A percentile compares a stretch with the other conserved stretches of the same genome.
Conservation (phyloP, 768 basidiomycete species). For the Rhodotorula kratochvilovae region DNA sequence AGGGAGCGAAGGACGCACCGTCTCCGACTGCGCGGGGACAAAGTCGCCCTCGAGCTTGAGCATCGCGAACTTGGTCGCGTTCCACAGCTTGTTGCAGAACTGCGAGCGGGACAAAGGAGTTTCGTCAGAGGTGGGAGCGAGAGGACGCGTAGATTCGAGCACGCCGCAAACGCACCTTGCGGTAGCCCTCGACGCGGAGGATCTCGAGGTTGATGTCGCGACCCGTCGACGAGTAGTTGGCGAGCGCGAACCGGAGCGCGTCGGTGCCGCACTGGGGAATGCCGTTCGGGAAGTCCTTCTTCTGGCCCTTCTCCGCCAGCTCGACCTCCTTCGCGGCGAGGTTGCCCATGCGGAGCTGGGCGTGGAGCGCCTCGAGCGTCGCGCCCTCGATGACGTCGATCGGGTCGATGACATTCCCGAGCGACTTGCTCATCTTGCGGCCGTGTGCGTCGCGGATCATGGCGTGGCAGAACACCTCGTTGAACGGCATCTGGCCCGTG, state of each 20-base stretch:
- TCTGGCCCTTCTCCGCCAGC: conserved; percentile 90
- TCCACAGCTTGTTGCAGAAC: conserved; percentile 99
- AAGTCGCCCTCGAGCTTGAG: conserved; percentile 84
- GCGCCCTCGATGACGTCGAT: conserved; percentile 88
- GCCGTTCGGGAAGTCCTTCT: conserved; percentile 98
- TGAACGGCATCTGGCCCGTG: conserved; percentile 87
- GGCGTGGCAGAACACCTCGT: conserved; percentile 92
- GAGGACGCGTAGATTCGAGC: too few relatives aligned
- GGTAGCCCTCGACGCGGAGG: conserved; percentile 89
- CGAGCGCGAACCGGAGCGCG: conserved; percentile 88
- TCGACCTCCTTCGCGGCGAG: conserved; percentile 85
- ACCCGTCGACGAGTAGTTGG: conserved; percentile 87
- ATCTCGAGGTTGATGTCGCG: conserved; percentile 98
- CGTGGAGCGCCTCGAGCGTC: conserved; percentile 70
- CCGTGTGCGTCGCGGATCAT: conserved; percentile 99
- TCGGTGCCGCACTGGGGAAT: conserved; percentile 99
- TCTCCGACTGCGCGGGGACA: conserved; percentile 63
- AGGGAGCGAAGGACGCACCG: conserved; percentile 53
- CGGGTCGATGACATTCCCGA: conserved; percentile 97
- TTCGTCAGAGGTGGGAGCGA: too few relatives aligned
- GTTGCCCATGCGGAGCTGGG: conserved; percentile 83
- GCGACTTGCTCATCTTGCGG: conserved; percentile 96
- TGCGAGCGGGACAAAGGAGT: neutral
- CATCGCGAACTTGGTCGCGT: conserved; percentile 99
- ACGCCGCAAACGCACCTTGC: conserved; percentile 55